Evolutionary conservation across 805 yeast genomes (phyloP).

Genomic region (Schwanniomyces occidentalis): DNA sequence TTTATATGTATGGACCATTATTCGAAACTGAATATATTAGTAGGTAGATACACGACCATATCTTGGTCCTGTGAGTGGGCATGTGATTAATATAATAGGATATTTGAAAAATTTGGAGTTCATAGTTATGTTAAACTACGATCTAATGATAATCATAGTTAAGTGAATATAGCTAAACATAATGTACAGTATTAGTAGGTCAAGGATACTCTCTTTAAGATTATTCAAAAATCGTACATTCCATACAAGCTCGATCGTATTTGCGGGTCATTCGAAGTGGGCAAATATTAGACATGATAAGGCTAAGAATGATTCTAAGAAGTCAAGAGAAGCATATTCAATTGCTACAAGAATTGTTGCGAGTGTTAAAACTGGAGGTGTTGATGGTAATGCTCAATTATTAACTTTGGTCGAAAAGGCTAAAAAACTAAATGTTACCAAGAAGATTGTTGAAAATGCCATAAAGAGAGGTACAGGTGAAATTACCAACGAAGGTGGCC

Average conservation of each 20-base stretch:
- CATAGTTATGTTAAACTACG: too few species aligned
- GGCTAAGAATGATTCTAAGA: constrained; percentile 85
- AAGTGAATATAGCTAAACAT: too few species aligned
- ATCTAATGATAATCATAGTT: too few species aligned
- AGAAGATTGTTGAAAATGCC: constrained; percentile 84
- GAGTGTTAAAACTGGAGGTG: constrained; percentile 72
- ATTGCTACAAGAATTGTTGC: constrained; percentile 72
- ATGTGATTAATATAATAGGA: too few species aligned
- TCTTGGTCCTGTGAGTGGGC: too few species aligned
- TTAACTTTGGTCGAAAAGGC: constrained; percentile 80
- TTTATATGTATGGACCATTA: too few species aligned
- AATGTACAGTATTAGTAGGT: too few species aligned
- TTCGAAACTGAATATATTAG: too few species aligned
- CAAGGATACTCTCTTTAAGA: too few species aligned
- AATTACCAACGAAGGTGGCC: constrained; percentile 43
- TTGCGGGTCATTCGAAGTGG: constrained; percentile 95
- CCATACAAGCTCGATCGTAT: constrained; percentile 13
- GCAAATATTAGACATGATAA: constrained; percentile 91
- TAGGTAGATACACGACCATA: too few species aligned
- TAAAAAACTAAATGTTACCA: constrained; percentile 70
- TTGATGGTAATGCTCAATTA: constrained; percentile 63
- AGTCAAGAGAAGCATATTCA: constrained; percentile 66
- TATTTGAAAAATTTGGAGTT: too few species aligned
- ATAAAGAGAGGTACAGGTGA: constrained; percentile 81
- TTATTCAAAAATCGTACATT: too few species aligned